A percentile compares a stretch with the other conserved stretches of the same genome.
These are phyloP conservation scores for Neocallimastix lanati DNA, from an alignment of 192 early-diverging fungal genomes.

Conservation along the genomic window DNA sequence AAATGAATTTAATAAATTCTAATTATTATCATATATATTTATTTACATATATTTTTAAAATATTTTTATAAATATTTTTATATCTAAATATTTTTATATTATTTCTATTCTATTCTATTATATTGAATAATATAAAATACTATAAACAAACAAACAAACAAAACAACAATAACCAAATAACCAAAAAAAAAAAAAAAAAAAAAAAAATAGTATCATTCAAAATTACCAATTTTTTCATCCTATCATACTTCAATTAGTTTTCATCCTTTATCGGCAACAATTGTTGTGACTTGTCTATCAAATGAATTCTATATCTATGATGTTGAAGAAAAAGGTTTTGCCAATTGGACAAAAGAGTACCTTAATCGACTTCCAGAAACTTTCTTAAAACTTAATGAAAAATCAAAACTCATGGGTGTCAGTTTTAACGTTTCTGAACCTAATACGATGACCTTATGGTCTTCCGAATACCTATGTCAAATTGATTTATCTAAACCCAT, in stretches of 20 bases:
- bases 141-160: no score
- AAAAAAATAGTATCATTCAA: constrained; percentile 46
- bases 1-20: no score
- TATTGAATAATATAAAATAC: no score
- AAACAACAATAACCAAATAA: no score
- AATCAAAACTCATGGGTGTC: constrained; percentile 39
- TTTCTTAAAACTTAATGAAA: constrained; percentile 43
- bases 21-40: no score
- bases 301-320: constrained; percentile 72
- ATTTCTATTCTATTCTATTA: no score
- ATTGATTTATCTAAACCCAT: constrained; percentile 47
- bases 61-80: no score
- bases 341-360: constrained; percentile 66
- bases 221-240: constrained; percentile 36
- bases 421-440: constrained; percentile 45
- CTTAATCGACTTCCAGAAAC: constrained; percentile 44
- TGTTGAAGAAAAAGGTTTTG: constrained; percentile 37
- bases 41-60: no score
- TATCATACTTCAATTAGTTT: constrained; percentile 51
- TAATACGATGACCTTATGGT: constrained; percentile 49
- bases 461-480: constrained; percentile 43
- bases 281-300: constrained; percentile 36
- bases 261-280: constrained; percentile 21
- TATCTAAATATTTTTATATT: no score
- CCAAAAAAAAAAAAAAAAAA: no score